Evolutionary conservation across 1,139 yeast species (phyloP), one percentile per base, ranked within the genome.

Genomic region (Saccharomyces hybrid): DNA sequence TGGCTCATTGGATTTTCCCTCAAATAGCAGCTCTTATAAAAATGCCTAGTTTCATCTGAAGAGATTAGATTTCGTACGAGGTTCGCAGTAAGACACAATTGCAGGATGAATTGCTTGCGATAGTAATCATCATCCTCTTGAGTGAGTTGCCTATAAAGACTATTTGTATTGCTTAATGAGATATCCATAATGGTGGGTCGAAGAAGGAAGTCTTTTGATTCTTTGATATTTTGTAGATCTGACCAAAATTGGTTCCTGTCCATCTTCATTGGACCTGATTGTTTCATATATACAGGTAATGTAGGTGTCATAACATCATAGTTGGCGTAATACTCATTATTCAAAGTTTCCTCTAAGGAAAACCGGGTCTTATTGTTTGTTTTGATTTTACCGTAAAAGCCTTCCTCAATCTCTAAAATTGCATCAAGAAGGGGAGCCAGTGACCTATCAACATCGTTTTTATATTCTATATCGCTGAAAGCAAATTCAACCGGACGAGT

Each of bases 41-140:
- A 63, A 5, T 53, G 55, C 34, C 54, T 60, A 6, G 60, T 53
- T 3, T 64, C 62, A 1, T 59, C 59, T 14, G 61, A 58, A 5
- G 60, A 53, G 12, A 65, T 29, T 21, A 68, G 53, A 24, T 54
- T 57, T 21, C 59, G 58, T n/a, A 67, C 48, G n/a, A 68, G 48
- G 16, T 56, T 54, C 3, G 57, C 38, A 4, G 62, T 58, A 47
- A 66, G 59, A 34, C 54, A 57, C 8, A 67, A 21, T 32, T 68
- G 71, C 19, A 63, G 47, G 7, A 68, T 44, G 44, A 67, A 61
- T 52, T 64, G 65, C 53, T 68, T 68, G 51, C 72, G 62, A 51
- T 54, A 62, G 34, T 56, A 56, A 53, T 67, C 70, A 38, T 60
- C 61, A 21, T 63, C 64, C 6, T 52, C 41, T 26, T 53, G 57